Evolutionary conservation across 1,284 basidiomycete species (phyloP).

Genomic region (Marasmius oreades): DNA sequence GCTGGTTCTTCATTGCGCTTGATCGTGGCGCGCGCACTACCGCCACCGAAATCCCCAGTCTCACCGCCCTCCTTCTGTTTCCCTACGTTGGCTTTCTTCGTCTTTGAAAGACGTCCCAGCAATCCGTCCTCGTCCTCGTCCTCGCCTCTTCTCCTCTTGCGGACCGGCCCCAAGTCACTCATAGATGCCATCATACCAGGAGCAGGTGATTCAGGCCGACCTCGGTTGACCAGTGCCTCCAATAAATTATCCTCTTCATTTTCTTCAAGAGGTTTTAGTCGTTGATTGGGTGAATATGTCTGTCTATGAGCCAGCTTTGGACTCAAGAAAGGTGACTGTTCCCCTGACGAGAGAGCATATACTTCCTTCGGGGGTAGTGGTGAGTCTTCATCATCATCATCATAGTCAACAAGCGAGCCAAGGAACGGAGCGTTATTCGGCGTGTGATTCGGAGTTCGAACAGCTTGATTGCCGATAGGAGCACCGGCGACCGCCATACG

Average conservation of each 20-base stretch:
- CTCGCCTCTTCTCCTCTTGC: slow-evolving; percentile 72
- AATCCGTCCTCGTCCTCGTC: slow-evolving; percentile 68
- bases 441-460: slow-evolving; percentile 34
- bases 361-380: slow-evolving; percentile 18
- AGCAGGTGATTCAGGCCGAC: slow-evolving; percentile 39
- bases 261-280: slow-evolving; percentile 32
- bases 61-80: slow-evolving; percentile 32
- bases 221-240: slow-evolving; percentile 46
- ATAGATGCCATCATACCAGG: slow-evolving; percentile 38
- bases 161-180: slow-evolving; percentile 29
- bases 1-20: slow-evolving; percentile 59
- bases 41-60: slow-evolving; percentile 20
- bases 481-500: slow-evolving; percentile 34
- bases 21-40: slow-evolving; percentile 23
- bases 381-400: slow-evolving; percentile 61
- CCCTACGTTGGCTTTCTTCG: slow-evolving; percentile 41
- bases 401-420: slow-evolving; percentile 67
- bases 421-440: slow-evolving; percentile 46
- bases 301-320: slow-evolving; percentile 39
- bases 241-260: slow-evolving; percentile 54
- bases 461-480: slow-evolving; percentile 29
- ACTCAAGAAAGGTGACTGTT: slow-evolving; percentile 29
- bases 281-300: slow-evolving; percentile 33
- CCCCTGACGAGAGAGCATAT: slow-evolving; percentile 15
- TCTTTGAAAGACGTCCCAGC: slow-evolving; percentile 46